phyloP scores from a whole-genome alignment of 305 asterid genomes.

The Fraxinus velutina region DNA sequence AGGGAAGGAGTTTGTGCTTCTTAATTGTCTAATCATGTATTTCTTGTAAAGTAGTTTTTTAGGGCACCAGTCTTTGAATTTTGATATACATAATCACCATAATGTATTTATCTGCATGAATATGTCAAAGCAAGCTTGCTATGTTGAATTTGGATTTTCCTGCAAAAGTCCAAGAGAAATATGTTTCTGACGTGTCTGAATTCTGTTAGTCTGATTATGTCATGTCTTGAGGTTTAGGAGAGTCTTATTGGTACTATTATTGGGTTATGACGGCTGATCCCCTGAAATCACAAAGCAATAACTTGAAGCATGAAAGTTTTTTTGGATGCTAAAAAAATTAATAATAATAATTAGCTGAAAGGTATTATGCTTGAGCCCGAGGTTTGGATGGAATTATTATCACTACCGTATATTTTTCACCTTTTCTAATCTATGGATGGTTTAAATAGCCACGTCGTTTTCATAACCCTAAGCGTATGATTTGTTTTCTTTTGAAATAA shows the following conservation, averaged over 20 bases:
- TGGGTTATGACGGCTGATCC: neutral
- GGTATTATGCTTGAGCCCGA: neutral
- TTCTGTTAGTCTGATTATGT: neutral
- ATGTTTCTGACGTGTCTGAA: conserved; percentile 5
- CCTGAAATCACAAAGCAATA: neutral
- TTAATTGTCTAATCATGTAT: neutral
- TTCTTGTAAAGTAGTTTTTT: neutral
- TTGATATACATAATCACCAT: conserved; percentile 12
- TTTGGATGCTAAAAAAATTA: neutral
- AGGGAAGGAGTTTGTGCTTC: neutral
- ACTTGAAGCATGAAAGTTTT: neutral
- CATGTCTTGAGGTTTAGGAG: neutral
- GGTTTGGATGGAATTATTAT: neutral
- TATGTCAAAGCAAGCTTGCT: neutral
- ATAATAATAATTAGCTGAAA: neutral
- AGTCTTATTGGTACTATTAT: neutral
- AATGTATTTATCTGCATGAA: neutral
- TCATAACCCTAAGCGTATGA: neutral
- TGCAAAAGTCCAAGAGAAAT: conserved; percentile 16
- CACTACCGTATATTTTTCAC: neutral
- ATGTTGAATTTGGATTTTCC: conserved; percentile 20
- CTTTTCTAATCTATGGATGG: neutral
- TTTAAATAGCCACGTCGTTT: neutral
- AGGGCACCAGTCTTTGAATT: neutral
- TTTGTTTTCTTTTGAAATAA: neutral